Base-by-base conservation (phyloP, 805 yeast species). In the Lachancea thermotolerans region DNA sequence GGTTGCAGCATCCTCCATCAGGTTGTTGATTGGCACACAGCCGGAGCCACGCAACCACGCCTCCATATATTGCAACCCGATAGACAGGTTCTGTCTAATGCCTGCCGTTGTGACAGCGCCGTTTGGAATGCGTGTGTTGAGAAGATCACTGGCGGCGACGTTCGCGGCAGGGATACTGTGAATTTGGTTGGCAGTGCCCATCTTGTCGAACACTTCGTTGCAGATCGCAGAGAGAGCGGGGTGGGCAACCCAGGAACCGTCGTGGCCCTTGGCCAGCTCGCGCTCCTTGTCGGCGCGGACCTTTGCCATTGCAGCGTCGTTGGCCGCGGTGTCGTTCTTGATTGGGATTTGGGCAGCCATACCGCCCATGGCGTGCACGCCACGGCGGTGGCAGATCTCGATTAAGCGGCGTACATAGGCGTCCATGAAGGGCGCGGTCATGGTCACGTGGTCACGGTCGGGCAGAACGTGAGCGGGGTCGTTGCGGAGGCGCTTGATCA, bases 1-100 rank as follows among this genome's bases (percentile, higher is more conserved):
- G 41, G 95, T 85, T 30, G 93, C 93, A 27, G 95, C 95, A 65
- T 85, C 95, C 67, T 85, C 95, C 95, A 85, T 85, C 65, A 85
- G 72, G 64, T 79, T 78, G 70, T 85, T 84, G 64, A 85, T 85
- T 53, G 95, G 91, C 49, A 83, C 90, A 73, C 93, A 85, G 12
- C 95, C 95, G 44, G 80, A 69, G 48, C 88, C 88, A 63, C 89
- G 75, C 57, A 84, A 74, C 95, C 95, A 85, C 28, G 90, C 86
- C 68, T 85, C 93, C 74, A 84, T 84, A 64, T 85, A 85, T 51
- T 82, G 78, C 54, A 85, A 69, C 36, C 93, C 93, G 65, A 85
- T 84, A 59, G 78, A 77, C 55, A 84, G 72, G 66, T 85, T 85
- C 47, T 82, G 75, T 58, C 78, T 70, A 56, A 85, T 81, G 64